Conservation (phyloP, 176 grass and related monocot species). For the Cymbopogon citratus region DNA sequence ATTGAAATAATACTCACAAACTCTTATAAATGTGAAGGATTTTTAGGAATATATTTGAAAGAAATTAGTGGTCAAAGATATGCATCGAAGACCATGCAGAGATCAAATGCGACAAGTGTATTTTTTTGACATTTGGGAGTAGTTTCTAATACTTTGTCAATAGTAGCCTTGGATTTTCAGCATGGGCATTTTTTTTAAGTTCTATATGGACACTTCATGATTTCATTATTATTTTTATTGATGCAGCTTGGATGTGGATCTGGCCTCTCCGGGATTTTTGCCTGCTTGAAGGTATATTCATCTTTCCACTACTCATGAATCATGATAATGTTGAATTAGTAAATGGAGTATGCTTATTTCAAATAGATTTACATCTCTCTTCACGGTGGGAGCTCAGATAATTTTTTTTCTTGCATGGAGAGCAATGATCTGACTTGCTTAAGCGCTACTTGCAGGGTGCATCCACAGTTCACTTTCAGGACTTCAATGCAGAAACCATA, state of each 20-base stretch:
- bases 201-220: not conserved
- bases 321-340: not conserved
- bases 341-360: constrained; percentile 5
- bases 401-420: not conserved
- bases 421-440: constrained; percentile 23
- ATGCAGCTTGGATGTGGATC: constrained; percentile 86
- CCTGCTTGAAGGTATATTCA: constrained; percentile 76
- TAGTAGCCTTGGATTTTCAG: not conserved
- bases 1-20: not conserved
- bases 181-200: not conserved
- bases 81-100: not conserved
- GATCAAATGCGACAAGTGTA: not conserved
- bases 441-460: constrained; percentile 52
- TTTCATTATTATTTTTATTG: constrained; percentile 31
- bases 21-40: not conserved
- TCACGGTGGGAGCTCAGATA: not conserved
- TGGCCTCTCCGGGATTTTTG: constrained; percentile 81
- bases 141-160: not conserved
- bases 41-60: not conserved
- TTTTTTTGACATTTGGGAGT: not conserved
- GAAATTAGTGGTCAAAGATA: not conserved
- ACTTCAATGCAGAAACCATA: constrained; percentile 85
- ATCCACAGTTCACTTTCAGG: constrained; percentile 87
- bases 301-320: constrained; percentile 17
- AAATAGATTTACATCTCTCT: not conserved